phyloP scores from a whole-genome alignment of 106 monocot species.

The Phalaenopsis equestris region DNA sequence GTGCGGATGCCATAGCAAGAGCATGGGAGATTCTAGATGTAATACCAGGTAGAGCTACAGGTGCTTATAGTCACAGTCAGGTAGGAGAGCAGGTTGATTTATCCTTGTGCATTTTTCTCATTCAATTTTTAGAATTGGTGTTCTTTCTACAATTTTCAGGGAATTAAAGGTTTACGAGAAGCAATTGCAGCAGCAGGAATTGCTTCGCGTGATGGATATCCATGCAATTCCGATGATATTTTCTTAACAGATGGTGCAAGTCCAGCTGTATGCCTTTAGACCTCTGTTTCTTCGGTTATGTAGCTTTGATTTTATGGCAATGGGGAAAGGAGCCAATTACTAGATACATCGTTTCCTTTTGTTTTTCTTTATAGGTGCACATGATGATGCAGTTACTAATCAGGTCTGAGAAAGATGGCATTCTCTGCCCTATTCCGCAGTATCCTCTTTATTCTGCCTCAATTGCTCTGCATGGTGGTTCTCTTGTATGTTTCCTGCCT shows the following conservation, averaged over 20 bases:
- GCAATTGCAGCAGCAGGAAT: slow-evolving; percentile 94
- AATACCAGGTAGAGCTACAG: slow-evolving; percentile 87
- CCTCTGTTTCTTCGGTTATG: neutral
- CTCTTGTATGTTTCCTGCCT: slow-evolving; percentile 57
- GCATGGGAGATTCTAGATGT: slow-evolving; percentile 59
- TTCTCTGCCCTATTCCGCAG: slow-evolving; percentile 97
- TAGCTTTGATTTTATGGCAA: neutral
- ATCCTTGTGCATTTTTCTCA: neutral
- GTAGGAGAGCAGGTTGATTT: slow-evolving; percentile 16
- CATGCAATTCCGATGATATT: slow-evolving; percentile 87
- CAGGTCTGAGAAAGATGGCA: slow-evolving; percentile 88
- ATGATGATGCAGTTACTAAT: slow-evolving; percentile 97
- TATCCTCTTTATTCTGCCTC: slow-evolving; percentile 98
- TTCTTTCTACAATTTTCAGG: slow-evolving; percentile 31
- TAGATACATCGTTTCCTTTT: neutral
- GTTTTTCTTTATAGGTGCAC: slow-evolving; percentile 52
- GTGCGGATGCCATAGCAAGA: slow-evolving; percentile 77
- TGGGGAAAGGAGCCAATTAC: neutral
- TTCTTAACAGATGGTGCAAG: slow-evolving; percentile 97
- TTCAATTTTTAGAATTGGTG: neutral
- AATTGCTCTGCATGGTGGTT: slow-evolving; percentile 93
- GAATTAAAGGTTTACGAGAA: slow-evolving; percentile 88
- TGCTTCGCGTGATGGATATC: slow-evolving; percentile 77
- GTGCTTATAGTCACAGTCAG: slow-evolving; percentile 98
- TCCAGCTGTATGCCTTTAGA: slow-evolving; percentile 50